Evolutionary conservation across 1,284 basidiomycete species (phyloP).

Genomic region (Amylostereum chailletii): DNA sequence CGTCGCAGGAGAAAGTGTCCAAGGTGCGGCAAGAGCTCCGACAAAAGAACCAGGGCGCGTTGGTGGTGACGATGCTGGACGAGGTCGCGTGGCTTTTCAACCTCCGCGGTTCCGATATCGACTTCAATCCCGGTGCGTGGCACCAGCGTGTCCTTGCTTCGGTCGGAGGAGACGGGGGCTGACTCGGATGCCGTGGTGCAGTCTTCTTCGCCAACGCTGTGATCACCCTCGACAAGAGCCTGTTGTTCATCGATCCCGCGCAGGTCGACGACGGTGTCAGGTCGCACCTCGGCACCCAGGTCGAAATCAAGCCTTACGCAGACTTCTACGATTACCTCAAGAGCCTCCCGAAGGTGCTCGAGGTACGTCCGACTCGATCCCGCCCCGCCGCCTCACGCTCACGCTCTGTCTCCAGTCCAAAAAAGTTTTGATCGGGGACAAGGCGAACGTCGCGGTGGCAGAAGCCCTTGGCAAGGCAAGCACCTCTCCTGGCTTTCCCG

Average conservation of each 20-base stretch:
- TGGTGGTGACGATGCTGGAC: constrained; percentile 78
- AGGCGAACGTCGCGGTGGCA: constrained; percentile 72
- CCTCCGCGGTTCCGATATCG: constrained; percentile 87
- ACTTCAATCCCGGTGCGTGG: constrained; percentile 71
- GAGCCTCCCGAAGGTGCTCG: constrained; percentile 37
- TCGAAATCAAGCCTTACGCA: constrained; percentile 69
- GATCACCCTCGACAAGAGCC: constrained; percentile 56
- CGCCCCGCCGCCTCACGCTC: not conserved
- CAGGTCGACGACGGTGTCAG: constrained; percentile 55
- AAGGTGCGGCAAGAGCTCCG: constrained; percentile 55
- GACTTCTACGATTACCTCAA: constrained; percentile 57
- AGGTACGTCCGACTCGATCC: constrained; percentile 31
- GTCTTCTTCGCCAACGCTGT: constrained; percentile 95
- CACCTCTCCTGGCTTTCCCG: constrained; percentile 8
- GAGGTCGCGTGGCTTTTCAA: constrained; percentile 95
- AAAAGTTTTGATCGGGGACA: constrained; percentile 62
- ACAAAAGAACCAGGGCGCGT: constrained; percentile 57
- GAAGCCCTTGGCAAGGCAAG: constrained; percentile 63
- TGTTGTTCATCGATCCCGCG: constrained; percentile 67
- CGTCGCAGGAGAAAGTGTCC: constrained; percentile 51
- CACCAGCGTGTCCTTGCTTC: too few relatives aligned
- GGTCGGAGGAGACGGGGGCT: too few relatives aligned
- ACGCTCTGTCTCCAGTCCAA: constrained; percentile 16
- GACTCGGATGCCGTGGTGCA: constrained; percentile 14
- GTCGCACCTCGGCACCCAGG: constrained; percentile 49